Conservation (phyloP, 2,329 filamentous ascomycete species). For the Ramichloridium luteum region DNA sequence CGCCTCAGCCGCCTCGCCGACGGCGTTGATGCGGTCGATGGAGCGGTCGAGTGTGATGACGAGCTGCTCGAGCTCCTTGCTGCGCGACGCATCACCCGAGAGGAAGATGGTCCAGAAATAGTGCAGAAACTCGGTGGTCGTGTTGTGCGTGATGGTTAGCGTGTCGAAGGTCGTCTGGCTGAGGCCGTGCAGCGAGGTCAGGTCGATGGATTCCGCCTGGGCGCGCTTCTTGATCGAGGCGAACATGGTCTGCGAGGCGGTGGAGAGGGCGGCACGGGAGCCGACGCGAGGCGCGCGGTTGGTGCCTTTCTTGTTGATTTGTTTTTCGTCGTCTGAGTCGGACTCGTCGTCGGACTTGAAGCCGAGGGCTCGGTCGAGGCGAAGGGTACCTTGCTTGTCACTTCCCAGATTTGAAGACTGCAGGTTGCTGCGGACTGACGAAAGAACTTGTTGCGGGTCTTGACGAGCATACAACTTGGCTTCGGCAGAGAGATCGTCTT, state of each 20-base stretch:
- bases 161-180: slow-evolving; percentile 44
- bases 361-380: slow-evolving; percentile 51
- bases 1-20: slow-evolving; percentile 67
- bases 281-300: slow-evolving; percentile 44
- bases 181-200: slow-evolving; percentile 24
- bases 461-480: slow-evolving; percentile 54
- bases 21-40: slow-evolving; percentile 63
- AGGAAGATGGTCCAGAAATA: slow-evolving; percentile 94
- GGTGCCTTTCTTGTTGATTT: slow-evolving; percentile 3
- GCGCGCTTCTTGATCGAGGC: slow-evolving; percentile 47
- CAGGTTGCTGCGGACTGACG: slow-evolving; percentile 51
- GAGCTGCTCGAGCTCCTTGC: slow-evolving; percentile 67
- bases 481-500: slow-evolving; percentile 33
- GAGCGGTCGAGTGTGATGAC: slow-evolving; percentile 72
- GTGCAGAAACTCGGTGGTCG: slow-evolving; percentile 87
- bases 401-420: slow-evolving; percentile 29
- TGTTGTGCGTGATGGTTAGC: slow-evolving; percentile 71
- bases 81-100: slow-evolving; percentile 67
- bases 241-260: slow-evolving; percentile 55
- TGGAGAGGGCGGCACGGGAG: slow-evolving; percentile 52
- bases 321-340: slow-evolving; percentile 43
- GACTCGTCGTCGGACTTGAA: slow-evolving; percentile 54
- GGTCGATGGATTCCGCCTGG: slow-evolving; percentile 13
- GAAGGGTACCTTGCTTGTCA: slow-evolving; percentile 23
- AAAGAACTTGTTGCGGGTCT: slow-evolving; percentile 55